A percentile compares a stretch with the other conserved stretches of the same genome.
Conservation (phyloP, 345 rosid genomes). For the Syzygium grande region DNA sequence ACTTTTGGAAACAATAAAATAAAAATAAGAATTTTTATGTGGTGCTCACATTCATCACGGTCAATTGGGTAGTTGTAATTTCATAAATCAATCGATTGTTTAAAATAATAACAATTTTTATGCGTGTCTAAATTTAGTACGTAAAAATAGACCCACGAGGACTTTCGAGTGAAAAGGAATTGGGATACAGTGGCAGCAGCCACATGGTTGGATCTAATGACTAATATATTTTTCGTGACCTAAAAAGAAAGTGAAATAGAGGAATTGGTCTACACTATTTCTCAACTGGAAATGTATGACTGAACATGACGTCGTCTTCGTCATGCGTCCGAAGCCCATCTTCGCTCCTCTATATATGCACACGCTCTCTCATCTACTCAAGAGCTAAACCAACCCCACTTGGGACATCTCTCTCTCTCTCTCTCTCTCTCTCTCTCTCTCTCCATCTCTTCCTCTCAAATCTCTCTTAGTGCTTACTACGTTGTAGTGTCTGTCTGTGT, state of each 20-base stretch:
- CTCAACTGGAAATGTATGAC: not conserved
- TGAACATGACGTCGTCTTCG: not conserved
- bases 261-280: not conserved
- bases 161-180: not conserved
- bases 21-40: not conserved
- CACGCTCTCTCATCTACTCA: not conserved
- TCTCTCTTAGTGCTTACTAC: not conserved
- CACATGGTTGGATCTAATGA: not conserved
- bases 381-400: slow-evolving; percentile 5
- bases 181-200: not conserved
- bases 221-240: not conserved
- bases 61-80: not conserved
- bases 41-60: not conserved
- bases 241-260: not conserved
- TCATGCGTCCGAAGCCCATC: not conserved
- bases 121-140: not conserved
- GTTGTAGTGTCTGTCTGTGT: not conserved
- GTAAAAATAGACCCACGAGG: not conserved
- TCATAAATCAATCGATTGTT: not conserved
- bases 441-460: not conserved
- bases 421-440: not conserved
- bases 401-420: not conserved
- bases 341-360: not conserved
- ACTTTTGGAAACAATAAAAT: not conserved
- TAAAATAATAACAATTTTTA: not conserved